These are phyloP conservation scores for Pyricularia sp. DNA, from an alignment of 2,329 filamentous ascomycete species.

Conservation along the genomic window DNA sequence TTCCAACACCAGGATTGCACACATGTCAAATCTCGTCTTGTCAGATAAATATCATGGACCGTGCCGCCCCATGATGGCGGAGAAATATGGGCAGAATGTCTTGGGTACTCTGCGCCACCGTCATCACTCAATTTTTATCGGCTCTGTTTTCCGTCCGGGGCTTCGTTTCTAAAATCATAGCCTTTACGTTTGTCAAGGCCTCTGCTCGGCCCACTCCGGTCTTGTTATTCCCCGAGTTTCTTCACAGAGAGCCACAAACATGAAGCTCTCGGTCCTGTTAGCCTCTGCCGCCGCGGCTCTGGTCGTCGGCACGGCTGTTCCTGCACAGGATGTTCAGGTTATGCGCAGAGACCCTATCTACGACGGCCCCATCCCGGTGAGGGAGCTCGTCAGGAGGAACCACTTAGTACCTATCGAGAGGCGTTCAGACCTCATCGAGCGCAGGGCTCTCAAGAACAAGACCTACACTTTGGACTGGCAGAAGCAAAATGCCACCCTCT, in stretches of 20 bases:
- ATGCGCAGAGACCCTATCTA: neutral
- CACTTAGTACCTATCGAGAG: slow-evolving; percentile 1
- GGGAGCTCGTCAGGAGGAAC: slow-evolving; percentile 1
- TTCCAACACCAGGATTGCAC: neutral
- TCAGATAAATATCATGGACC: neutral
- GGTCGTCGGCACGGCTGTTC: neutral
- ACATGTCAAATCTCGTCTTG: neutral
- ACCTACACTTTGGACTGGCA: slow-evolving; percentile 3
- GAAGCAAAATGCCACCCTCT: slow-evolving; percentile 1
- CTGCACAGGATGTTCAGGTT: neutral
- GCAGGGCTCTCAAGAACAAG: neutral
- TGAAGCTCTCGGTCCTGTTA: neutral
- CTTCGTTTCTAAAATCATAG: neutral
- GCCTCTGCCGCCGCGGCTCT: neutral
- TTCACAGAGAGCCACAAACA: neutral
- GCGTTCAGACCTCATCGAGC: slow-evolving; percentile 2
- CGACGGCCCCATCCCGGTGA: neutral
- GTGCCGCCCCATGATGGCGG: neutral
- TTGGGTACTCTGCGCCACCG: neutral
- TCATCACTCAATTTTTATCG: neutral
- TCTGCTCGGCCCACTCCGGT: neutral
- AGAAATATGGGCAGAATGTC: neutral
- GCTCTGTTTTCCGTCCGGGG: neutral
- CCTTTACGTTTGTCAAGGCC: neutral
- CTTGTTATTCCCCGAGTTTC: neutral